Conservation (phyloP, 768 basidiomycete species). For the Phylloporus sp. region DNA sequence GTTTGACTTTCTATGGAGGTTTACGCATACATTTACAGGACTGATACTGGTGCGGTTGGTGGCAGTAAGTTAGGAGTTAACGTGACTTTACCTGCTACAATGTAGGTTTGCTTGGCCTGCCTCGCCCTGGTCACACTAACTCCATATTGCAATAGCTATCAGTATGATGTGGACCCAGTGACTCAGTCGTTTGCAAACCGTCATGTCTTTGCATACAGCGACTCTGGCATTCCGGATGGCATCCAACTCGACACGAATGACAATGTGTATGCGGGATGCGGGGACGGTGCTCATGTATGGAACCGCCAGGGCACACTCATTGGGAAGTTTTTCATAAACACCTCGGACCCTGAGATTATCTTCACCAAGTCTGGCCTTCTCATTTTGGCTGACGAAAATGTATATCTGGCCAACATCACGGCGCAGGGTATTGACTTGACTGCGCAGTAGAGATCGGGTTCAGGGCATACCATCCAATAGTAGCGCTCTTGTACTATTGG, state of each 20-base stretch:
- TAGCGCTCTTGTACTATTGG: too few relatives aligned
- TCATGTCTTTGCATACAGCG: constrained; percentile 63
- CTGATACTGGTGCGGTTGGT: constrained; percentile 32
- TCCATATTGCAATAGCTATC: constrained; percentile 44
- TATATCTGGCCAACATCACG: constrained; percentile 37
- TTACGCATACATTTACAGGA: constrained; percentile 22
- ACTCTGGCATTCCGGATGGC: constrained; percentile 66
- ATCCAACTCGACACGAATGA: constrained; percentile 59
- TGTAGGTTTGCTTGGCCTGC: constrained; percentile 40
- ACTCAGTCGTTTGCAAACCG: constrained; percentile 55
- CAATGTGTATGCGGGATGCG: constrained; percentile 65
- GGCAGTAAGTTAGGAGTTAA: constrained; percentile 48
- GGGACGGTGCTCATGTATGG: constrained; percentile 70
- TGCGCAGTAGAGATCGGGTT: constrained; percentile 6
- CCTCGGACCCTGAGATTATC: constrained; percentile 35
- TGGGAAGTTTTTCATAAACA: constrained; percentile 58
- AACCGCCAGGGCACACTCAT: constrained; percentile 50
- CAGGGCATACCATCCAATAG: too few relatives aligned
- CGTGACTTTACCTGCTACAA: constrained; percentile 59
- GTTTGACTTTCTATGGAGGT: constrained; percentile 3
- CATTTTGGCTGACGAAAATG: constrained; percentile 37
- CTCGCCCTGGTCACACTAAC: not conserved
- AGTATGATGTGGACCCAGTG: constrained; percentile 58
- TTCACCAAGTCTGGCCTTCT: constrained; percentile 40
- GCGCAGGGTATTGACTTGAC: constrained; percentile 27